phyloP scores from a whole-genome alignment of 2,329 filamentous ascomycete genomes.

The Conoideocrella luteorostrata region DNA sequence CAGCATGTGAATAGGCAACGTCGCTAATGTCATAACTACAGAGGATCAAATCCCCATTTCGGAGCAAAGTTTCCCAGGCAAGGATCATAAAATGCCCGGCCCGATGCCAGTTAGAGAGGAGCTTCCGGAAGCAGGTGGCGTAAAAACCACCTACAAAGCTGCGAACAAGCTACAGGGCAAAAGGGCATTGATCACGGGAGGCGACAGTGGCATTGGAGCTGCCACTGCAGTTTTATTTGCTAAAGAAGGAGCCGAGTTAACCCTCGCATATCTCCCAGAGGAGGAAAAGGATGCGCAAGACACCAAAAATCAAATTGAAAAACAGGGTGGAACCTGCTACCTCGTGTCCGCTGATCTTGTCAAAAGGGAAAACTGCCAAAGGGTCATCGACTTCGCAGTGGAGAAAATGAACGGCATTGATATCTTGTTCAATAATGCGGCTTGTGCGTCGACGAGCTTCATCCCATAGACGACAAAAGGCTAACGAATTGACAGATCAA shows the following conservation, averaged over 20 bases:
- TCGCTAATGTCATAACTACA: slow-evolving; percentile 9
- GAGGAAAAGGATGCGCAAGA: slow-evolving; percentile 72
- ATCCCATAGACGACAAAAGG: neutral
- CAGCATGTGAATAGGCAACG: neutral
- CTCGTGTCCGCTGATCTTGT: slow-evolving; percentile 59
- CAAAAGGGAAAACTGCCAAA: slow-evolving; percentile 60
- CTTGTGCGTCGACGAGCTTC: slow-evolving; percentile 51
- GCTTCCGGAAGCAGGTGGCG: slow-evolving; percentile 40
- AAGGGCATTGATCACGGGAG: slow-evolving; percentile 73
- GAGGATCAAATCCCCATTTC: slow-evolving; percentile 46
- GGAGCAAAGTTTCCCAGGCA: slow-evolving; percentile 16
- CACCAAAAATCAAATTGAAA: slow-evolving; percentile 64
- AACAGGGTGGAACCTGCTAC: slow-evolving; percentile 59
- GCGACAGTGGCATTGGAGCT: slow-evolving; percentile 37
- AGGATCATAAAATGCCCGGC: slow-evolving; percentile 14
- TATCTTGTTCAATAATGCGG: slow-evolving; percentile 69
- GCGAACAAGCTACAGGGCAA: slow-evolving; percentile 70
- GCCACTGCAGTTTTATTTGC: slow-evolving; percentile 71
- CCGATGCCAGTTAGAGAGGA: slow-evolving; percentile 9
- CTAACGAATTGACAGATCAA: slow-evolving; percentile 20
- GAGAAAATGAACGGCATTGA: slow-evolving; percentile 63
- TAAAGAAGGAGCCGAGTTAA: slow-evolving; percentile 69
- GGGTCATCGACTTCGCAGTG: slow-evolving; percentile 58
- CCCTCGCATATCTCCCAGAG: slow-evolving; percentile 68
- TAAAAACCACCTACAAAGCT: slow-evolving; percentile 54